These are phyloP conservation scores for Aspergillus awamori DNA, from an alignment of 2,329 filamentous ascomycete species.

Conservation along the genomic window DNA sequence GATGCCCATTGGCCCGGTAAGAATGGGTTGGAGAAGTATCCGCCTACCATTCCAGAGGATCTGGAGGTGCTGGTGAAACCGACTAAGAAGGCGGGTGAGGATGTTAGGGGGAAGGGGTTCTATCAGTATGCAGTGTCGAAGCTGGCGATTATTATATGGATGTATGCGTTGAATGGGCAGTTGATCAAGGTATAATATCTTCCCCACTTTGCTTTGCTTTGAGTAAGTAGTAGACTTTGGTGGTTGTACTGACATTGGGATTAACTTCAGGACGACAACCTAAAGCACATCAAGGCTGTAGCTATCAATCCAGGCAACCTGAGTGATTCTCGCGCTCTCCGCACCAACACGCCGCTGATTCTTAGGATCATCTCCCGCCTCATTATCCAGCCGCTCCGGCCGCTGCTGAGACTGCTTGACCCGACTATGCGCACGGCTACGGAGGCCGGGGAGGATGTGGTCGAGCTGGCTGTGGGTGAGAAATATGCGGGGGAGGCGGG, in stretches of 20 bases:
- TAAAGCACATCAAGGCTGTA: conserved; percentile 5
- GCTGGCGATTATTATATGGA: conserved; percentile 14
- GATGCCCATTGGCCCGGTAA: conserved; percentile 8
- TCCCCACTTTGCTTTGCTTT: background rate
- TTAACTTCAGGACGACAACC: background rate
- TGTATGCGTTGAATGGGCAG: conserved; percentile 15
- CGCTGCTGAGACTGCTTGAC: background rate
- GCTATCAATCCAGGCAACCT: conserved; percentile 11
- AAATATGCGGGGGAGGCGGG: background rate
- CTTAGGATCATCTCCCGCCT: background rate
- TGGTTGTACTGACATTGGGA: no score
- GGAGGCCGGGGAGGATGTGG: background rate
- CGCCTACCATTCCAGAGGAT: conserved; percentile 11
- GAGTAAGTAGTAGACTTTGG: no score
- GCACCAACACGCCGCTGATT: background rate
- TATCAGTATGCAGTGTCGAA: conserved; percentile 13
- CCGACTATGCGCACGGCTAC: conserved; percentile 3
- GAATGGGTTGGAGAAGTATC: conserved; percentile 7
- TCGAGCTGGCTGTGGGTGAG: background rate
- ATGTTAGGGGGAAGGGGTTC: conserved; percentile 4
- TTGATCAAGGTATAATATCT: conserved; percentile 1
- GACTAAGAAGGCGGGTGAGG: background rate
- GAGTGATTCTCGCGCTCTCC: conserved; percentile 1
- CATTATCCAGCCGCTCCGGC: background rate
- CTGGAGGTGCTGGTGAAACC: conserved; percentile 9